A percentile compares a stretch with the other conserved stretches of the same genome.
phyloP scores from a whole-genome alignment of 192 early-diverging fungal species.

The Coemansia interrupta region DNA sequence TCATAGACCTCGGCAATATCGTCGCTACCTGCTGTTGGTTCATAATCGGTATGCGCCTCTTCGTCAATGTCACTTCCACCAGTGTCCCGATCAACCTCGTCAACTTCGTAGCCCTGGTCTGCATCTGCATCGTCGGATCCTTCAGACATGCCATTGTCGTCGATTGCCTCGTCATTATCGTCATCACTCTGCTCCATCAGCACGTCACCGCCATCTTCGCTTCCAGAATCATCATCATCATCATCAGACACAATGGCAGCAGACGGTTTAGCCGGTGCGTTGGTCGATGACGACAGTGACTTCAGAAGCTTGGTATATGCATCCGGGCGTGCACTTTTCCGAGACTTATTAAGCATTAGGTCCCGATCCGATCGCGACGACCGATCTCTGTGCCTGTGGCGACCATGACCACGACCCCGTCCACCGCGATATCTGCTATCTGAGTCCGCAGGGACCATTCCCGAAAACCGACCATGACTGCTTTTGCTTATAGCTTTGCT shows the following conservation, averaged over 20 bases:
- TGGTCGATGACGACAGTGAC: conserved; percentile 16
- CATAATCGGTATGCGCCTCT: not conserved
- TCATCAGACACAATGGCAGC: conserved; percentile 21
- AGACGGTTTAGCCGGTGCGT: not conserved
- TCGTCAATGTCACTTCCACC: conserved; percentile 17
- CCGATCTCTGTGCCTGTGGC: not conserved
- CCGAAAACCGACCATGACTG: conserved; percentile 25
- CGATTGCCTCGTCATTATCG: not conserved
- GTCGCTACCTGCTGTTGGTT: not conserved
- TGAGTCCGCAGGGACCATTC: conserved; percentile 3
- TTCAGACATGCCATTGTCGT: not conserved
- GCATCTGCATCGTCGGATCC: not conserved
- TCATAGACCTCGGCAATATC: conserved; percentile 17
- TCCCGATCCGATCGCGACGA: not conserved
- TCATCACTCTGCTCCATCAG: not conserved
- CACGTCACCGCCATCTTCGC: conserved; percentile 21
- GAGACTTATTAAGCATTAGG: conserved; percentile 1
- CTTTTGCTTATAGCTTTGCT: conserved; percentile 47
- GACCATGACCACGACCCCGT: conserved; percentile 1
- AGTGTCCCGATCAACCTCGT: conserved; percentile 19
- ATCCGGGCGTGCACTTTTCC: conserved; percentile 15
- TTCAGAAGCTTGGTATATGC: conserved; percentile 41
- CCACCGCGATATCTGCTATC: not conserved
- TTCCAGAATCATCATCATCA: conserved; percentile 45
- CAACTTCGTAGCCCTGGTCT: conserved; percentile 18